phyloP scores from a whole-genome alignment of 305 asterid species.

The Rubia occidens region DNA sequence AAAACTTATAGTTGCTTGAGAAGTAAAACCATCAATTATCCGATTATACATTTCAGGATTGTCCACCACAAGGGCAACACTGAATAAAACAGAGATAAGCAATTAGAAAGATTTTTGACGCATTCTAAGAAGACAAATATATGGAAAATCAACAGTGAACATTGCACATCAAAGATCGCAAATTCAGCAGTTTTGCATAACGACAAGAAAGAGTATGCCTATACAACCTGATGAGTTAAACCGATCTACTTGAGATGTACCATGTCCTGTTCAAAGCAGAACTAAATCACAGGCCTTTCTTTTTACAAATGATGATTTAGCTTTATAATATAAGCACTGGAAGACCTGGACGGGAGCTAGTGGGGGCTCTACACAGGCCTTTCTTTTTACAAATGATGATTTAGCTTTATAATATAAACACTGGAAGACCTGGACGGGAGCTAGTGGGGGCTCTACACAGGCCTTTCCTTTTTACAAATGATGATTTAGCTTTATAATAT shows the following conservation, averaged over 20 bases:
- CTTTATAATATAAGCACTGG: not conserved
- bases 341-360: too few relatives aligned
- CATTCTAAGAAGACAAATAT: not conserved
- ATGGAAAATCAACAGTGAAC: not conserved
- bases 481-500: not conserved
- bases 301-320: constrained; percentile 11
- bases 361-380: too few relatives aligned
- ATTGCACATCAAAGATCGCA: not conserved
- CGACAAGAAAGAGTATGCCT: not conserved
- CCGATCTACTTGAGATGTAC: not conserved
- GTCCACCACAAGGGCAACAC: constrained; percentile 87
- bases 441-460: too few relatives aligned
- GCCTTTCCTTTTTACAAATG: too few relatives aligned
- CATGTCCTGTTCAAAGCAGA: not conserved
- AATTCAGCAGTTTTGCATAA: not conserved
- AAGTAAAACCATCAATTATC: constrained; percentile 37
- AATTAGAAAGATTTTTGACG: not conserved
- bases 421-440: too few relatives aligned
- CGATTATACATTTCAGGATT: constrained; percentile 60
- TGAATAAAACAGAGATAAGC: constrained; percentile 33
- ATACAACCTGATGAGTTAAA: not conserved
- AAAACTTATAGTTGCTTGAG: constrained; percentile 55
- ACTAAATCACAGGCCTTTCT: not conserved
- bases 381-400: too few relatives aligned
- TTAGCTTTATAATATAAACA: not conserved